phyloP scores from a whole-genome alignment of 331 rosid genomes.

The Acacia pycnantha region DNA sequence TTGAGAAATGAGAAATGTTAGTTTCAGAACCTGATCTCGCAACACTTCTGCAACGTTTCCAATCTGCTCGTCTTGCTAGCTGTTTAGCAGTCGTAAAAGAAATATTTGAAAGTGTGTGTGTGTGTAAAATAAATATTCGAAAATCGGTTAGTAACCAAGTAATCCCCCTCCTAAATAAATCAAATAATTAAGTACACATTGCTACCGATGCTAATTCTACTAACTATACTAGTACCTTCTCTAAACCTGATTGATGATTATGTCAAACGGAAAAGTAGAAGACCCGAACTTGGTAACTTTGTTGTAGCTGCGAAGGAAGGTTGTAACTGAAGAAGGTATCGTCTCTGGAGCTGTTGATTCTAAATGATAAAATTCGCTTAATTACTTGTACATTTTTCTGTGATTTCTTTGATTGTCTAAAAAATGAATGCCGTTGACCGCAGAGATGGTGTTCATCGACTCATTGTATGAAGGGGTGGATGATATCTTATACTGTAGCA shows the following conservation, averaged over 20 bases:
- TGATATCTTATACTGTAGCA: background rate
- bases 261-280: background rate
- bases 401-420: background rate
- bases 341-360: background rate
- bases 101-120: background rate
- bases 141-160: background rate
- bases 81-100: background rate
- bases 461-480: background rate
- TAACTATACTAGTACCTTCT: background rate
- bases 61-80: background rate
- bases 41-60: background rate
- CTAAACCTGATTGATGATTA: background rate
- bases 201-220: background rate
- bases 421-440: conserved; percentile 9
- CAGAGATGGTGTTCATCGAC: background rate
- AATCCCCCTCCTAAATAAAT: background rate
- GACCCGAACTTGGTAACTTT: background rate
- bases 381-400: background rate
- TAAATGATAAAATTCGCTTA: background rate
- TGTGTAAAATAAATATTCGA: background rate
- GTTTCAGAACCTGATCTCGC: background rate
- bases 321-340: background rate
- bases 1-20: background rate
- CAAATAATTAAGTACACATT: background rate
- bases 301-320: background rate